Percentiles rank a stretch among this genome's conserved stretches.
Conservation (phyloP, 1,284 basidiomycete species). For the Cutaneotrichosporon cutaneum region DNA sequence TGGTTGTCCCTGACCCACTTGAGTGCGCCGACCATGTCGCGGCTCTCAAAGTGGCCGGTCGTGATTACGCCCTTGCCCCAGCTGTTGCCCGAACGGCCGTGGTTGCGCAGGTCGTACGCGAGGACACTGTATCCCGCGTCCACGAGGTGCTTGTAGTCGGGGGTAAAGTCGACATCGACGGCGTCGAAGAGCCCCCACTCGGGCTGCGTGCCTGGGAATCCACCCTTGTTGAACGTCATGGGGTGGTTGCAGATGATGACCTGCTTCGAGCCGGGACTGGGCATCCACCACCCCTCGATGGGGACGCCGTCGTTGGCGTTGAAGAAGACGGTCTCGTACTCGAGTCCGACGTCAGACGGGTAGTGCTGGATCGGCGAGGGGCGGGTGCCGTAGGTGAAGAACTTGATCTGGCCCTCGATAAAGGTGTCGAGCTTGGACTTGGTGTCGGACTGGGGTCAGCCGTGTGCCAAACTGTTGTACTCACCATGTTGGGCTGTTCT, state of each 20-base stretch:
- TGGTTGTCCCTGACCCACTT: neutral
- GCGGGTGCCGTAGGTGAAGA: neutral
- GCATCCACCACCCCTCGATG: conserved; percentile 15
- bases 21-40: conserved; percentile 6
- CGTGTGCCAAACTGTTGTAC: too few species aligned
- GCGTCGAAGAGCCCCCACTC: conserved; percentile 3
- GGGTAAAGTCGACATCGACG: conserved; percentile 15
- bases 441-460: too few species aligned
- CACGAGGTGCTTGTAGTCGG: conserved; percentile 13
- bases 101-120: conserved; percentile 15
- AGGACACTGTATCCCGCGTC: conserved; percentile 9
- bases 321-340: conserved; percentile 13
- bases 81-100: conserved; percentile 6
- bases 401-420: conserved; percentile 2
- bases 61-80: conserved; percentile 12
- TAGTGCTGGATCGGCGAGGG: conserved; percentile 7
- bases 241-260: conserved; percentile 17
- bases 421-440: too few species aligned
- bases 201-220: conserved; percentile 4
- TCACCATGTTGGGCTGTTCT: too few species aligned
- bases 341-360: conserved; percentile 8
- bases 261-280: conserved; percentile 2
- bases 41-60: conserved; percentile 7
- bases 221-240: conserved; percentile 19
- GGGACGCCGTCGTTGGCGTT: conserved; percentile 8